Conservation (phyloP, 2,329 filamentous ascomycete species). For the Phyllosticta capitalensis region DNA sequence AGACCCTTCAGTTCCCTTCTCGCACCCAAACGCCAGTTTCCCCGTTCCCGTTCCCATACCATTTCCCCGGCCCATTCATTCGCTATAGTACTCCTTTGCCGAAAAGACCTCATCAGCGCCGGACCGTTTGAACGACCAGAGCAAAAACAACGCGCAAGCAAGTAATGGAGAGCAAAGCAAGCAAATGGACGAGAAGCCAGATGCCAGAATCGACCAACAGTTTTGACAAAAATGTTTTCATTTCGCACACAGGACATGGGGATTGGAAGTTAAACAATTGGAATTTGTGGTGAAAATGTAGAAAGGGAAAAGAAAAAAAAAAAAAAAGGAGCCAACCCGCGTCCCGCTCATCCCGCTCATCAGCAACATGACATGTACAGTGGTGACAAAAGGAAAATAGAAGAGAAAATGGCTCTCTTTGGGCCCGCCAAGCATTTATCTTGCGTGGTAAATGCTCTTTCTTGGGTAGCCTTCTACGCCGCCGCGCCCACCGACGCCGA, state of each 20-base stretch:
- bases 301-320: not conserved
- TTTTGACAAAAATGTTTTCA: too few species aligned
- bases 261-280: not conserved
- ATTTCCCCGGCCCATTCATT: too few species aligned
- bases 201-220: too few species aligned
- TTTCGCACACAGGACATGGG: not conserved
- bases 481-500: conserved; percentile 1
- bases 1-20: too few species aligned
- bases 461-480: not conserved
- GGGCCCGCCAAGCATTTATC: not conserved
- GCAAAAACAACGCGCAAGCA: too few species aligned
- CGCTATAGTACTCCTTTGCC: too few species aligned
- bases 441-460: not conserved
- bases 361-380: not conserved
- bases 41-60: too few species aligned
- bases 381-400: not conserved
- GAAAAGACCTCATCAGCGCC: too few species aligned
- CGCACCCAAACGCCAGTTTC: too few species aligned
- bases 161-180: too few species aligned
- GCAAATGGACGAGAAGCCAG: too few species aligned
- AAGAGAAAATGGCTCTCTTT: not conserved
- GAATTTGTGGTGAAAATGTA: not conserved
- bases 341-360: not conserved
- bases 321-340: not conserved
- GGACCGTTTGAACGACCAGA: too few species aligned